Conservation (phyloP, 805 yeast species). For the Pichia insulana region DNA sequence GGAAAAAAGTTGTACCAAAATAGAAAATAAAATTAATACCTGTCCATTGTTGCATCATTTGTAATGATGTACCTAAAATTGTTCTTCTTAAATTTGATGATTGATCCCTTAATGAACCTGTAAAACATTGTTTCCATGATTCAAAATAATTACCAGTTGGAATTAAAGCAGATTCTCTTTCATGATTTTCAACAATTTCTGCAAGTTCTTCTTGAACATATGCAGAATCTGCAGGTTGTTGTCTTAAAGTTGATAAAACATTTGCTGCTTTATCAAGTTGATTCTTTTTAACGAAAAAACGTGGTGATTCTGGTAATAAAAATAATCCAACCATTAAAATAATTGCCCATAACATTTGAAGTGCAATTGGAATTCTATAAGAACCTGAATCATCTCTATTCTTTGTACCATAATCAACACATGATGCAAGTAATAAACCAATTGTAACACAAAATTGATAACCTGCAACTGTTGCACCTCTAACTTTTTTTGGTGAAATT, state of each 20-base stretch:
- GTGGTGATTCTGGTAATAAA: slow-evolving; percentile 69
- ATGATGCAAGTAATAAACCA: slow-evolving; percentile 63
- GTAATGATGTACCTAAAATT: slow-evolving; percentile 35
- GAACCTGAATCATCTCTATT: slow-evolving; percentile 42
- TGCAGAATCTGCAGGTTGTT: slow-evolving; percentile 38
- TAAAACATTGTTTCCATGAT: slow-evolving; percentile 38
- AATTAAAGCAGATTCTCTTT: slow-evolving; percentile 32
- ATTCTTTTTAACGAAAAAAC: slow-evolving; percentile 55
- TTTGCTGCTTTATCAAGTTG: slow-evolving; percentile 47
- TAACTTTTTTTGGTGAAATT: slow-evolving; percentile 66
- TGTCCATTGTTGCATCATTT: slow-evolving; percentile 62
- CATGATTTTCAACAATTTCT: slow-evolving; percentile 44
- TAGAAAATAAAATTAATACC: slow-evolving; percentile 73
- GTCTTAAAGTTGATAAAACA: slow-evolving; percentile 47
- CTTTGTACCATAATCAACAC: slow-evolving; percentile 63
- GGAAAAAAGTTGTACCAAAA: slow-evolving; percentile 63
- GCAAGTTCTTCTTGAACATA: slow-evolving; percentile 41
- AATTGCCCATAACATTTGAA: slow-evolving; percentile 65
- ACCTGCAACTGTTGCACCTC: slow-evolving; percentile 70
- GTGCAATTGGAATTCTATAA: slow-evolving; percentile 68
- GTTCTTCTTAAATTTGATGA: slow-evolving; percentile 36
- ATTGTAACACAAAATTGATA: slow-evolving; percentile 61
- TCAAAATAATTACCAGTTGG: slow-evolving; percentile 29
- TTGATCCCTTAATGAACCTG: slow-evolving; percentile 29
- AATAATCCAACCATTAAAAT: slow-evolving; percentile 53